Percentiles rank a stretch among this genome's conserved stretches.
Evolutionary conservation across 306 rosid genomes (phyloP).

Genomic region (Rosa rugosa): DNA sequence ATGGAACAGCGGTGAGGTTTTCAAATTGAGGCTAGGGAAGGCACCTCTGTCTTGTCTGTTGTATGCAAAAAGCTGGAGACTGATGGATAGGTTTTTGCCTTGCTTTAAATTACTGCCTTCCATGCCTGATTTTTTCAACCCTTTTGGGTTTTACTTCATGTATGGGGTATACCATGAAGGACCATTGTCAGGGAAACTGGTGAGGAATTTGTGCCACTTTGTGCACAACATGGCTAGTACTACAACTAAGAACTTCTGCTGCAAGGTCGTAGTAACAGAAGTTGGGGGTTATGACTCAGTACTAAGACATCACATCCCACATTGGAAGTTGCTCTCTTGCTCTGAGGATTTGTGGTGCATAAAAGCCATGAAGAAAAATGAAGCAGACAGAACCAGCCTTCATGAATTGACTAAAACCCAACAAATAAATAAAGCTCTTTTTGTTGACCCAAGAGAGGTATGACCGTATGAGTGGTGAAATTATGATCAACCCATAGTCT

Average conservation of each 20-base stretch:
- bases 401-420: constrained; percentile 57
- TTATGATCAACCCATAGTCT: neutral
- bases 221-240: constrained; percentile 72
- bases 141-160: constrained; percentile 91
- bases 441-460: constrained; percentile 98
- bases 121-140: constrained; percentile 64
- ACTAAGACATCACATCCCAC: constrained; percentile 70
- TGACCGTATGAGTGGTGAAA: constrained; percentile 19
- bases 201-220: constrained; percentile 55
- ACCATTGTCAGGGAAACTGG: constrained; percentile 67
- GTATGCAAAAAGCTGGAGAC: constrained; percentile 57
- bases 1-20: constrained; percentile 79
- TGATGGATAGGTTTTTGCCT: constrained; percentile 72
- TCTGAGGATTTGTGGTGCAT: constrained; percentile 94
- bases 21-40: constrained; percentile 70
- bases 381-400: constrained; percentile 33
- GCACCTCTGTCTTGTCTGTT: constrained; percentile 66
- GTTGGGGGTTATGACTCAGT: constrained; percentile 55
- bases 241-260: constrained; percentile 48
- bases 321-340: constrained; percentile 74
- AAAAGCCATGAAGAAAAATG: constrained; percentile 59
- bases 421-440: constrained; percentile 58
- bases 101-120: constrained; percentile 59
- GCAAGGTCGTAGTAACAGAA: constrained; percentile 75
- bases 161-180: constrained; percentile 77